These are phyloP conservation scores for Ciborinia camelliae DNA, from an alignment of 2,329 filamentous ascomycete genomes.

Conservation along the genomic window DNA sequence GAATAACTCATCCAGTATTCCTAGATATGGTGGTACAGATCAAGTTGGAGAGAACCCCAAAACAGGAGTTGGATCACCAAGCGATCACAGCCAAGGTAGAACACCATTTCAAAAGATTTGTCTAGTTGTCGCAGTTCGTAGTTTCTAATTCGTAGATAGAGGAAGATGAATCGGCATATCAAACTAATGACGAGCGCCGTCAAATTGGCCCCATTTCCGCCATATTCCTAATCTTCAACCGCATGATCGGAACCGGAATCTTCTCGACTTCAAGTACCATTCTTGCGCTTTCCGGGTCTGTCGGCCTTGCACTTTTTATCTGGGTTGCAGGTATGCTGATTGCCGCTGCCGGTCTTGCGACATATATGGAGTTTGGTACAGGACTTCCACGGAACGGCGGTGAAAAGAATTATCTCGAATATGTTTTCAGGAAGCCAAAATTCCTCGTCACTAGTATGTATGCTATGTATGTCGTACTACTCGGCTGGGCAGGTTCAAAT, in stretches of 20 bases:
- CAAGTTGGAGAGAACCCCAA: background rate
- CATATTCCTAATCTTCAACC: constrained; percentile 60
- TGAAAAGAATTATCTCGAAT: constrained; percentile 67
- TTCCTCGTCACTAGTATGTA: constrained; percentile 61
- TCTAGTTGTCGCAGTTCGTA: background rate
- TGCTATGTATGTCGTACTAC: constrained; percentile 57
- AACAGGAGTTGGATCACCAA: constrained; percentile 8
- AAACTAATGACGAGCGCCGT: constrained; percentile 38
- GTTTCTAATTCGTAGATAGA: constrained; percentile 2
- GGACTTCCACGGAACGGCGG: constrained; percentile 62
- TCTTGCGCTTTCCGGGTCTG: constrained; percentile 53
- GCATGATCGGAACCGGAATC: constrained; percentile 65
- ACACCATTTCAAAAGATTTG: background rate
- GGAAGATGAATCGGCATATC: constrained; percentile 13
- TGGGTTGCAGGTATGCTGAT: constrained; percentile 63
- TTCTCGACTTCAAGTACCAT: constrained; percentile 61
- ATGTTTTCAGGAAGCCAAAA: constrained; percentile 56
- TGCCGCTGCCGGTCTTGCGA: constrained; percentile 58
- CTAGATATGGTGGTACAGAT: constrained; percentile 2
- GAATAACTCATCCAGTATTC: background rate
- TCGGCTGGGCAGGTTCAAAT: constrained; percentile 65
- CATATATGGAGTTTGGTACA: constrained; percentile 65
- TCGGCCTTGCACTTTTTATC: constrained; percentile 60
- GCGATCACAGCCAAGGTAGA: constrained; percentile 11
- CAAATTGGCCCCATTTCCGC: constrained; percentile 56